Conservation (phyloP, 306 rosid species). For the Quercus parvula region DNA sequence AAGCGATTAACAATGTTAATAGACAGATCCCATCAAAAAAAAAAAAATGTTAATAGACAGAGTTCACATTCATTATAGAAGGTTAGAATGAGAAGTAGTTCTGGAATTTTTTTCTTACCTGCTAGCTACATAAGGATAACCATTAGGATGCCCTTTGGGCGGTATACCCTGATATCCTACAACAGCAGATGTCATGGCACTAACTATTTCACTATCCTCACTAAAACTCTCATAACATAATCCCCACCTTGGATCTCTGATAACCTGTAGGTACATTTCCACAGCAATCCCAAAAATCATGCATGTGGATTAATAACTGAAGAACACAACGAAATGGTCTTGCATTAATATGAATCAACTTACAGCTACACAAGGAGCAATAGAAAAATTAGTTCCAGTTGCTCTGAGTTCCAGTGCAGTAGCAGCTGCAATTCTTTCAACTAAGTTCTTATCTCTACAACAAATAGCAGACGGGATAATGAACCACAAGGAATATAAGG, state of each 20-base stretch:
- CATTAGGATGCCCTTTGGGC: conserved; percentile 56
- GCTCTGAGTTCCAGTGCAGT: too few relatives aligned
- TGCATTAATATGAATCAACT: too few relatives aligned
- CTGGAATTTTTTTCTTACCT: conserved; percentile 37
- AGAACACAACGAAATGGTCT: too few relatives aligned
- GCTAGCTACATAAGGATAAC: conserved; percentile 76
- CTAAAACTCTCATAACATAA: conserved; percentile 72
- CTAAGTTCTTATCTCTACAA: too few relatives aligned
- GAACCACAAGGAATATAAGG: too few relatives aligned
- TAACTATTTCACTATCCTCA: conserved; percentile 72
- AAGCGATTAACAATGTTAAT: too few relatives aligned
- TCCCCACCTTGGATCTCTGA: conserved; percentile 94
- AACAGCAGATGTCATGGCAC: conserved; percentile 63
- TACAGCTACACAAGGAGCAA: too few relatives aligned
- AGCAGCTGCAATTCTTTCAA: too few relatives aligned
- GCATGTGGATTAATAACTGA: too few relatives aligned
- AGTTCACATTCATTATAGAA: not conserved
- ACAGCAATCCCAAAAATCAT: too few relatives aligned
- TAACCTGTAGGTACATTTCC: conserved; percentile 43
- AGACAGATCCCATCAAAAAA: not conserved
- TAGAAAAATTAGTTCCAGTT: too few relatives aligned
- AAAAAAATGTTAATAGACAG: not conserved
- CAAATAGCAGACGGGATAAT: too few relatives aligned
- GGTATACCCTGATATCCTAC: conserved; percentile 81
- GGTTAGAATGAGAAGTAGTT: not conserved